Conservation (phyloP, 2,329 filamentous ascomycete genomes). For the Penicillium brevicompactum region DNA sequence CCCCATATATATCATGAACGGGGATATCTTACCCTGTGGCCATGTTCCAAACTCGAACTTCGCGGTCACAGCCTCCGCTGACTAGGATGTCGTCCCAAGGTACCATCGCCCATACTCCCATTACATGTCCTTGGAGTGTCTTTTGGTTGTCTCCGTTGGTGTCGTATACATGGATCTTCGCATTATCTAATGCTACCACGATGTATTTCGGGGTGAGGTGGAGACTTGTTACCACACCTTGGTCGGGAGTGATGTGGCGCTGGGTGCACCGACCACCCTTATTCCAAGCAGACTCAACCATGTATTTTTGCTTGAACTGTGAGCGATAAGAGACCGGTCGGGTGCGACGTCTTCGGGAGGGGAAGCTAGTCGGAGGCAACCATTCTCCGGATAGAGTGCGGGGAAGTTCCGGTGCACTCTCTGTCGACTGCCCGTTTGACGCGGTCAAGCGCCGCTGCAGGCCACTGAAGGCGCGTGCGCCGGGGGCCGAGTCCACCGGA, state of each 20-base stretch:
- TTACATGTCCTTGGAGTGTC: slow-evolving; percentile 91
- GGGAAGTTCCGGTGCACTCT: slow-evolving; percentile 51
- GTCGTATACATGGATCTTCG: slow-evolving; percentile 97
- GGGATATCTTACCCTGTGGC: slow-evolving; percentile 70
- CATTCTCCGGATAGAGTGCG: slow-evolving; percentile 37
- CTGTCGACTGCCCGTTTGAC: slow-evolving; percentile 43
- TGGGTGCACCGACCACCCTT: slow-evolving; percentile 83
- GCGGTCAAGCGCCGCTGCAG: slow-evolving; percentile 29
- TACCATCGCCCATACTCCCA: slow-evolving; percentile 99
- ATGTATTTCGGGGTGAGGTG: slow-evolving; percentile 96
- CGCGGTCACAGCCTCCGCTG: slow-evolving; percentile 92
- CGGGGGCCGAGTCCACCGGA: slow-evolving; percentile 23
- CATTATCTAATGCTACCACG: slow-evolving; percentile 95
- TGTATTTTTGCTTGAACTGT: slow-evolving; percentile 95
- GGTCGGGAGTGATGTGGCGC: slow-evolving; percentile 91
- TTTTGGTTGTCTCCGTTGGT: slow-evolving; percentile 85
- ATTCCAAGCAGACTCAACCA: slow-evolving; percentile 96
- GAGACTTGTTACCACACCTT: slow-evolving; percentile 92
- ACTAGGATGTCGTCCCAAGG: slow-evolving; percentile 95
- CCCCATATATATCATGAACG: background rate
- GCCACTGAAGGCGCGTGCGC: slow-evolving; percentile 22
- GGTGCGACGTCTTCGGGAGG: slow-evolving; percentile 51
- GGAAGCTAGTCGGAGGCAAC: slow-evolving; percentile 32
- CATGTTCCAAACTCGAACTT: slow-evolving; percentile 97
- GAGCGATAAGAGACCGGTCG: slow-evolving; percentile 86